These are phyloP conservation scores for Wickerhamiella infanticola DNA, from an alignment of 1,139 yeast species.

Conservation along the genomic window DNA sequence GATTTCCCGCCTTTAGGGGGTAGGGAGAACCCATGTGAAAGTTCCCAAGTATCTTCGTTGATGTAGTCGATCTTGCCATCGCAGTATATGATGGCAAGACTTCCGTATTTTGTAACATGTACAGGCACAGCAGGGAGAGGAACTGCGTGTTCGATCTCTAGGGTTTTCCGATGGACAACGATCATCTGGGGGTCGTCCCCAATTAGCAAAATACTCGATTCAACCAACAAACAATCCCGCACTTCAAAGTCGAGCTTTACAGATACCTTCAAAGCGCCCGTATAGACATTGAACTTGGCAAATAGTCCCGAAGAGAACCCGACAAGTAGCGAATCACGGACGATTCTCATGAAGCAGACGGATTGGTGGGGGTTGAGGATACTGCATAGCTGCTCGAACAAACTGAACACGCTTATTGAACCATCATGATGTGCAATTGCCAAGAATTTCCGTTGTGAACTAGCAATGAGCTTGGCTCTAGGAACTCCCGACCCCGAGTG, in stretches of 20 bases:
- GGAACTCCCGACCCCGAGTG: not conserved
- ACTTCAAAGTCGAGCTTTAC: constrained; percentile 1
- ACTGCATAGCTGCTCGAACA: not conserved
- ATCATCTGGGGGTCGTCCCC: constrained; percentile 1
- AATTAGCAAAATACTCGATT: constrained; percentile 3
- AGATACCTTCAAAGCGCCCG: constrained; percentile 2
- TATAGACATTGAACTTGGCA: constrained; percentile 2
- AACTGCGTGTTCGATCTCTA: constrained; percentile 2
- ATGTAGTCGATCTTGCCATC: not conserved
- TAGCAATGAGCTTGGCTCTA: not conserved
- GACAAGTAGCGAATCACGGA: constrained; percentile 1
- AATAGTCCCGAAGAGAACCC: constrained; percentile 2
- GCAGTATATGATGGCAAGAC: not conserved
- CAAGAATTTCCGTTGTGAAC: not conserved
- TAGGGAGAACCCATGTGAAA: not conserved
- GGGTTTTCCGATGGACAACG: constrained; percentile 2
- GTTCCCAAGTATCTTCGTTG: not conserved
- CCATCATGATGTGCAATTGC: constrained; percentile 4
- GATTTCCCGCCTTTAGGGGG: not conserved
- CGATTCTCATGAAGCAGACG: not conserved
- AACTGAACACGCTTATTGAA: constrained; percentile 1
- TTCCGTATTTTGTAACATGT: not conserved
- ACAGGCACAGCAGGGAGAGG: constrained; percentile 3
- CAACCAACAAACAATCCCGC: constrained; percentile 1
- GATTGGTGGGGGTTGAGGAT: constrained; percentile 1